A percentile compares a stretch with the other conserved stretches of the same genome.
Conservation (phyloP, 2,329 filamentous ascomycete genomes). For the Sporothrix schenckii region DNA sequence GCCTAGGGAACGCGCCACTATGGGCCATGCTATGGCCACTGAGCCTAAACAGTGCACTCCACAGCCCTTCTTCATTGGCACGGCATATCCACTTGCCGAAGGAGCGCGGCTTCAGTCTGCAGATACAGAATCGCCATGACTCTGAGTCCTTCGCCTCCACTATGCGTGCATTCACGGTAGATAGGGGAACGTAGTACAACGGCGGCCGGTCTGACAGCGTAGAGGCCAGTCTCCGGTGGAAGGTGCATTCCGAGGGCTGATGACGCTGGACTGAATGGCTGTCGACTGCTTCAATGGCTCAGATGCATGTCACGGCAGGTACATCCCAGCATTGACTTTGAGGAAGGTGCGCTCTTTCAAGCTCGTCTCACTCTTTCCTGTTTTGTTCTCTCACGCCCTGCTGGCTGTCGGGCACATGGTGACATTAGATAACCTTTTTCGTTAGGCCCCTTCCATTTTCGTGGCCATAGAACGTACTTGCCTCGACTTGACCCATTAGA, state of each 20-base stretch:
- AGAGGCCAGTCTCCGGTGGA: background rate
- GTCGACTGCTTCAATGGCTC: background rate
- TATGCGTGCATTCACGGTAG: background rate
- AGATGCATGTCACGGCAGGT: background rate
- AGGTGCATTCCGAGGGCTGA: background rate
- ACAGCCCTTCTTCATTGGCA: background rate
- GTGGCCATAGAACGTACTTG: background rate
- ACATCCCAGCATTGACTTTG: background rate
- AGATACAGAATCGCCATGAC: background rate
- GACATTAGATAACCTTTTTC: background rate
- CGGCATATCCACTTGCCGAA: background rate
- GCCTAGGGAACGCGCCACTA: background rate
- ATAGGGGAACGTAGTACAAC: background rate
- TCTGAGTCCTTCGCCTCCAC: background rate
- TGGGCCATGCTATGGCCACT: background rate
- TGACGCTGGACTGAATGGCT: background rate
- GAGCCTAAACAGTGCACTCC: background rate
- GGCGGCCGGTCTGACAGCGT: background rate
- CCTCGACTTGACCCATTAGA: background rate
- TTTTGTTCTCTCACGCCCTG: background rate
- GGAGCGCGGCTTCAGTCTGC: conserved; percentile 19
- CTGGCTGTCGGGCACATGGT: background rate
- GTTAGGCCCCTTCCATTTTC: background rate
- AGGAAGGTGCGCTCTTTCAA: background rate
- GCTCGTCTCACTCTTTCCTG: conserved; percentile 8